Conservation (phyloP, 805 yeast genomes). For the Starmerella khaoyaiensis region DNA sequence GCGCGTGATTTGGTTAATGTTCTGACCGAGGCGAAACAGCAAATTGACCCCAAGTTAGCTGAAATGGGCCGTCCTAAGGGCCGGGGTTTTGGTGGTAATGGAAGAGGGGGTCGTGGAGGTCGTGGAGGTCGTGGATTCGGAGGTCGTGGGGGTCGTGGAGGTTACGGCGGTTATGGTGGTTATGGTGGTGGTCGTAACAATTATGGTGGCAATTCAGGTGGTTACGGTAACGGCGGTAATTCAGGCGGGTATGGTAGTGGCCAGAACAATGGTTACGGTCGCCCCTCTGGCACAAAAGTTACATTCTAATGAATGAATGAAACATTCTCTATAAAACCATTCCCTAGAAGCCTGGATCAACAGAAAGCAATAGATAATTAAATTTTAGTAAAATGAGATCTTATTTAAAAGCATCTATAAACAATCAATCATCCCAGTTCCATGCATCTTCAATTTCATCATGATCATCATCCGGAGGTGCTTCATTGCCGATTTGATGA, state of each 20-base stretch:
- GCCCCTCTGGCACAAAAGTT: slow-evolving; percentile 7
- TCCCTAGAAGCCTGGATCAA: background rate
- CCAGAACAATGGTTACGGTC: slow-evolving; percentile 1
- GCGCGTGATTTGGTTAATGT: slow-evolving; percentile 85
- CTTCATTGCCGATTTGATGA: slow-evolving; percentile 1
- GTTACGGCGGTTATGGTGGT: slow-evolving; percentile 11
- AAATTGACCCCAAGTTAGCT: slow-evolving; percentile 65
- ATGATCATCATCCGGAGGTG: slow-evolving; percentile 14
- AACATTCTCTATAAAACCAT: background rate
- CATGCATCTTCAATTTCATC: slow-evolving; percentile 28
- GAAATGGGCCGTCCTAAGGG: slow-evolving; percentile 65
- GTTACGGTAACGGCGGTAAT: slow-evolving; percentile 5
- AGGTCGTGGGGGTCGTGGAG: slow-evolving; percentile 19
- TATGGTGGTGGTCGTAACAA: slow-evolving; percentile 9
- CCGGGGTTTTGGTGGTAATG: slow-evolving; percentile 49
- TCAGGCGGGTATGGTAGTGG: slow-evolving; percentile 3
- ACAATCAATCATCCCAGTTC: slow-evolving; percentile 8
- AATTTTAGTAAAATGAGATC: background rate
- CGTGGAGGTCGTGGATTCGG: slow-evolving; percentile 28
- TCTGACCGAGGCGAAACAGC: slow-evolving; percentile 90
- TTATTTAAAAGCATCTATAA: background rate
- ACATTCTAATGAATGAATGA: slow-evolving; percentile 5
- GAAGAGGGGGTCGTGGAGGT: slow-evolving; percentile 35
- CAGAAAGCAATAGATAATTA: background rate
- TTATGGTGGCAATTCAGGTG: slow-evolving; percentile 12